Evolutionary conservation across 805 yeast genomes (phyloP), one percentile per base, ranked within the genome.

Genomic region (Cyberlindnera veronae): DNA sequence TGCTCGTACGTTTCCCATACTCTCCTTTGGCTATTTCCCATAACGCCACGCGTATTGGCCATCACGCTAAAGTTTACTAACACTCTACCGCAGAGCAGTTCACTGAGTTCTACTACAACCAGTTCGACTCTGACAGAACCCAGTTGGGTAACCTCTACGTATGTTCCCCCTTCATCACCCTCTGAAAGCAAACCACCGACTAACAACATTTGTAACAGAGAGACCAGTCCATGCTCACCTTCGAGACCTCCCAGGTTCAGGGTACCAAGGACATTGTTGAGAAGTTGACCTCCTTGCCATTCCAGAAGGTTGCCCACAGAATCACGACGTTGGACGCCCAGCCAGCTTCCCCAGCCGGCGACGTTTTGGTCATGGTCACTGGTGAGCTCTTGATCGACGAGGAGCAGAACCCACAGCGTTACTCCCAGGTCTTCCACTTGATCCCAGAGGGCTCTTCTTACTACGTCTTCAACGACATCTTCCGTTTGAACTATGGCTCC

Each of bases 261-360:
- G 99, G 99, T 53, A 86, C 95, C 43, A 81, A 83, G 70, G 83
- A 73, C 57, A 93, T 93, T 59, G 89, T 93, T 49, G 98, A 93
- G 71, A 91, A 93, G 65, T 77, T 93, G 52, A 81, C 79, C 44
- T 77, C 89, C 28, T 76, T 93, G 57, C 96, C 96, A 38, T 93
- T 93, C 75, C 83, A 77, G 63, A 89, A 89, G 68, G 97, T 93
- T 42, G 83, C 78, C 36, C 99, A 93, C 72, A 77, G 95, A 70
- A 84, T 93, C 61, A 81, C 95, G 40, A 91, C 98, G 32, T 76
- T 93, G 60, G 98, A 93, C 60, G 98, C 98, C 33, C 99, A 93
- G 70, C 99, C 99, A 36, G 96, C 95, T 28, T 84, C 95, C 42
- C 87, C 95, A 44, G 77, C 72, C 55, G 91, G 93, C 48, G 97